These are phyloP conservation scores for Aspergillus calidoustus DNA, from an alignment of 2,329 filamentous ascomycete species.

Conservation along the genomic window DNA sequence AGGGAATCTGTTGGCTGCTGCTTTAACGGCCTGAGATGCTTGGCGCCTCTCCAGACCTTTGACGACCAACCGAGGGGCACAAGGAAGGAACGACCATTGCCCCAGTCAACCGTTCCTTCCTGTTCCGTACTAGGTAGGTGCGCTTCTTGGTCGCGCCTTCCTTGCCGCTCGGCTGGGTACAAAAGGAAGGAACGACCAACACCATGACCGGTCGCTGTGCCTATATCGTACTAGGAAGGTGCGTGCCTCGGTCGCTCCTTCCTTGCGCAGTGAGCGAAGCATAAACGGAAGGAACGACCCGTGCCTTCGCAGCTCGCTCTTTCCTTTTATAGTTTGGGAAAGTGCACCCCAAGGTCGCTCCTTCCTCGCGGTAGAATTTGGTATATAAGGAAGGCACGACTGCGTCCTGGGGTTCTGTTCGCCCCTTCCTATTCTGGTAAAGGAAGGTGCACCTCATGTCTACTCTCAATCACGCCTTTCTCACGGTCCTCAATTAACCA, in stretches of 20 bases:
- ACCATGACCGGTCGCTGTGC: background rate
- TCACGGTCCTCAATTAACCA: background rate
- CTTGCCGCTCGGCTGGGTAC: background rate
- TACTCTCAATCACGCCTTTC: background rate
- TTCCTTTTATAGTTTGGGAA: no score
- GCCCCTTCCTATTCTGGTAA: background rate
- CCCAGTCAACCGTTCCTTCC: background rate
- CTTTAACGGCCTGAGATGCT: background rate
- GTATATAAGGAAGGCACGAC: background rate
- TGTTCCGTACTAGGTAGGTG: background rate
- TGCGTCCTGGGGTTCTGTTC: background rate
- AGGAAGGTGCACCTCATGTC: background rate
- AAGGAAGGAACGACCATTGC: background rate
- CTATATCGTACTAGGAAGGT: background rate
- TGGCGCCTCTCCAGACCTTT: background rate
- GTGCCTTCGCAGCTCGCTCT: background rate
- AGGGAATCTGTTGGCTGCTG: background rate
- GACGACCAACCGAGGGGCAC: no score
- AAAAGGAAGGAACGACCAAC: background rate
- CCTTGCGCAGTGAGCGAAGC: background rate
- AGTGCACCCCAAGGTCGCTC: background rate
- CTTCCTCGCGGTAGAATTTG: background rate
- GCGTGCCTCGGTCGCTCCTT: background rate
- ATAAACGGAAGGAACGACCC: background rate
- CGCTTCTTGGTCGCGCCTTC: background rate